Base-by-base conservation (phyloP, 2,329 filamentous ascomycete species). In the Orbilia brochopaga region DNA sequence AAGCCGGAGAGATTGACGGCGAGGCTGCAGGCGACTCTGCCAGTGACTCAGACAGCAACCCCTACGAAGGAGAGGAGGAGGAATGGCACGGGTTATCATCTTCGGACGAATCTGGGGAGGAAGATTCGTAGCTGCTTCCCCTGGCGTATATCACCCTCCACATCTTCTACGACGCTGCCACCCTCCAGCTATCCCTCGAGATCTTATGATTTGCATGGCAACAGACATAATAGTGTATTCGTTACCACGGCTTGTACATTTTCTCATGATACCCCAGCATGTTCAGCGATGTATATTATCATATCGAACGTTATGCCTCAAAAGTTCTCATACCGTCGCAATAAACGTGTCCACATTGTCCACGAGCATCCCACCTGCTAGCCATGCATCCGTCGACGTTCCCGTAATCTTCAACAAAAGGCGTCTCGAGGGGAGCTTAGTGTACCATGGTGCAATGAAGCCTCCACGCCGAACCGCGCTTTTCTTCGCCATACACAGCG, bases 21-120 rank as follows among this genome's bases (percentile, higher is more conserved):
- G 78, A 79, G 21, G 82, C 80, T 57, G 79, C 81, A 19, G 80
- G 79, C 52, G 81, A 81, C 56, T 81, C 79, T 27, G 80, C 79
- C 61, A 80, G 80, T 58, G 79, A 79, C 51, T 80, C 80, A 52
- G 80, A 81, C 55, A 80, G 83, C 52, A 74, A 77, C 10, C 75
- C 67, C 17, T 69, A 75, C 40, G 75, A 73, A 27, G 77, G 76
- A 17, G 69, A 59, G 52, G 72, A 70, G 2, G 73, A 73, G 21
- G 74, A 75, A 61, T 75, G 73, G 73, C 69, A 67, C 24, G 69
- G 73, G 19, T 35, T 70, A 30, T 37, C 42, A 11, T 50, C 74
- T 23, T 37, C 69, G 63, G 70, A 51, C 57, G 51, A 66, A 72
- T 52, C 61, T 62, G 69, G 64, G 48, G 75, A 77, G 55, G 75